These are phyloP conservation scores for Yamadazyma dendronema DNA, from an alignment of 1,139 yeast species.

Conservation along the genomic window DNA sequence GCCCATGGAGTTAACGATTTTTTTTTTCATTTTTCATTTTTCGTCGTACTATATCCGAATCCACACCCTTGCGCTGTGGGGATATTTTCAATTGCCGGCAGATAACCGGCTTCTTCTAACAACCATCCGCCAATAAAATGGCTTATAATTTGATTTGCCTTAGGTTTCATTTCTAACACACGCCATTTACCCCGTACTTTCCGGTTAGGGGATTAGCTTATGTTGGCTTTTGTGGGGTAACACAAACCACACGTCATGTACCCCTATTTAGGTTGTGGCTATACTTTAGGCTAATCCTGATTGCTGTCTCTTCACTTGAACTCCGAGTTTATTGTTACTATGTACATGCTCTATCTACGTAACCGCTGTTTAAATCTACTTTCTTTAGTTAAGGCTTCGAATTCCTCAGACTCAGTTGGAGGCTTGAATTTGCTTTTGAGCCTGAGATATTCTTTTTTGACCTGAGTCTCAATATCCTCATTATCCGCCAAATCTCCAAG, in stretches of 20 bases:
- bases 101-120: constrained; percentile 8
- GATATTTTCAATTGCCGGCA: constrained; percentile 1
- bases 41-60: not conserved
- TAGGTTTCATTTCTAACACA: no score
- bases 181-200: constrained; percentile 5
- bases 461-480: constrained; percentile 11
- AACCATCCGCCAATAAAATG: constrained; percentile 6
- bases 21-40: not conserved
- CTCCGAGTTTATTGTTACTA: no score
- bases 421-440: constrained; percentile 11
- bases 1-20: not conserved
- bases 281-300: no score
- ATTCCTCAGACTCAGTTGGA: constrained; percentile 3
- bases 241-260: not conserved
- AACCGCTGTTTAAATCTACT: constrained; percentile 16
- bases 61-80: not conserved
- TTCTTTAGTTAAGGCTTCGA: constrained; percentile 10
- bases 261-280: no score
- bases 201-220: not conserved
- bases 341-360: constrained; percentile 1
- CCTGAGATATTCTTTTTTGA: constrained; percentile 15
- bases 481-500: constrained; percentile 10
- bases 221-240: not conserved
- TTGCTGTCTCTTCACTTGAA: no score
- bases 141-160: not conserved